Percentiles rank a stretch among this genome's conserved stretches.
These are phyloP conservation scores for Rhizoclosmatium globosum DNA, from an alignment of 192 early-diverging fungal species.

Conservation along the genomic window DNA sequence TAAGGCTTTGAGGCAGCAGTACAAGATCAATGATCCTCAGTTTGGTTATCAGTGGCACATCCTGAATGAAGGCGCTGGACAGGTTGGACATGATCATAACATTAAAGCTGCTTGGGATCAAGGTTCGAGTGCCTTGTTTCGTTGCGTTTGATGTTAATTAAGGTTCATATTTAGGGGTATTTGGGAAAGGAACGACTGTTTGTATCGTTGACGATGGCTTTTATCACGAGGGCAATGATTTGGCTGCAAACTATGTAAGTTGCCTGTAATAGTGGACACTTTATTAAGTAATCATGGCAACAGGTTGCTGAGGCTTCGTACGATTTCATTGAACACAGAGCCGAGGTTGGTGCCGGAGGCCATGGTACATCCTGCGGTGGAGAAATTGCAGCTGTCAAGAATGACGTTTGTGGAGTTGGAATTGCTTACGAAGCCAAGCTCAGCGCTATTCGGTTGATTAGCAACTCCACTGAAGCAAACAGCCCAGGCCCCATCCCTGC, in stretches of 20 bases:
- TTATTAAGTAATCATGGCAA: neutral
- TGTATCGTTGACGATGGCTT: conserved; percentile 96
- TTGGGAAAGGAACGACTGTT: neutral
- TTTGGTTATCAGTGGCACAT: conserved; percentile 47
- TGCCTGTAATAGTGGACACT: conserved; percentile 35
- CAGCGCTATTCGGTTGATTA: conserved; percentile 85
- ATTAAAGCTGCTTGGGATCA: conserved; percentile 90
- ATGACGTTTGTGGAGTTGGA: conserved; percentile 92
- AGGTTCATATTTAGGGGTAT: neutral
- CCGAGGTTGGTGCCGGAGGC: conserved; percentile 75
- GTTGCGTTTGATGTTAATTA: neutral
- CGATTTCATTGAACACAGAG: conserved; percentile 88
- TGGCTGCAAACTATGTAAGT: conserved; percentile 83
- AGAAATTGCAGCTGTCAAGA: conserved; percentile 88
- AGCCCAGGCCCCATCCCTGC: conserved; percentile 65
- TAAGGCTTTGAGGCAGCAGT: conserved; percentile 13
- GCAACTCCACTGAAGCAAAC: conserved; percentile 82
- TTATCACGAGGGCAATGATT: conserved; percentile 83
- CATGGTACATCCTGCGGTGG: conserved; percentile 98
- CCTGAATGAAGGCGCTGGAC: conserved; percentile 48
- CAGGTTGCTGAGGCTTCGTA: conserved; percentile 85
- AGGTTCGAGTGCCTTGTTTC: conserved; percentile 46
- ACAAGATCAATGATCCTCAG: conserved; percentile 47
- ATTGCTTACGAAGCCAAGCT: conserved; percentile 89
- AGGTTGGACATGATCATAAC: conserved; percentile 86